Base-by-base conservation (phyloP, 768 basidiomycete species). In the Sporobolomyces phaffii region DNA sequence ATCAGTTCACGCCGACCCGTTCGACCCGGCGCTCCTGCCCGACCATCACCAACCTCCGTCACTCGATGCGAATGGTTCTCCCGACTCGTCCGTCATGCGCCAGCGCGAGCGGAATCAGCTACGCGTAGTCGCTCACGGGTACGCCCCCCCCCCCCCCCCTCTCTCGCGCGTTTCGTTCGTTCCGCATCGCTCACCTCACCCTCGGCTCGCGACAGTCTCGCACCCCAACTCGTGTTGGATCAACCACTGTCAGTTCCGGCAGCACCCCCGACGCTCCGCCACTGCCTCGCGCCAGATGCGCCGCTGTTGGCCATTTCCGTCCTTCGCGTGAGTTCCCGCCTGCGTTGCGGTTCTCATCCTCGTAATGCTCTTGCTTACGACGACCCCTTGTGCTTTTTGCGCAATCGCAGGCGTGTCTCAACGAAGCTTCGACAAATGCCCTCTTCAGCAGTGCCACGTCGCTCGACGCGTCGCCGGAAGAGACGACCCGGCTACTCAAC, bases 401-500 rank as follows among this genome's bases (percentile, higher is more conserved):
- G 36, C n/a, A 20, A 14, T 29, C 6, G 20, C 57, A 66, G 65
- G 60, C 65, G 15, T 49, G 47, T 36, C 15, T 67, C 24, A 67
- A 58, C 40, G 60, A 67, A 34, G 51, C 65, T 1, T 47, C 48
- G 13, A 67, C 65, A 24, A 58, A 61, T 18, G 65, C 65, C 17
- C 48, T 67, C 20, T 61, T 67, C 60, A 33, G 47, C 28, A 41
- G 34, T 2, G 54, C 65, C 34, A 61, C 48, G 38, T n/a, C 34
- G 17, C 38, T 52, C 41, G 56, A 49, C 1, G 31, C 31, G 36
- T 17, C 59, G 22, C 24, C 15, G 11, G 54, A 57, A n/a, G 48
- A 41, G 13, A 50, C 40, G 38, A 61, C 65, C 5, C 10, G 45
- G 28, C 33, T 67, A 17, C 22, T 67, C 38, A 67, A 67, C 60